phyloP scores from a whole-genome alignment of 306 rosid genomes.

The Crotalaria pallida region DNA sequence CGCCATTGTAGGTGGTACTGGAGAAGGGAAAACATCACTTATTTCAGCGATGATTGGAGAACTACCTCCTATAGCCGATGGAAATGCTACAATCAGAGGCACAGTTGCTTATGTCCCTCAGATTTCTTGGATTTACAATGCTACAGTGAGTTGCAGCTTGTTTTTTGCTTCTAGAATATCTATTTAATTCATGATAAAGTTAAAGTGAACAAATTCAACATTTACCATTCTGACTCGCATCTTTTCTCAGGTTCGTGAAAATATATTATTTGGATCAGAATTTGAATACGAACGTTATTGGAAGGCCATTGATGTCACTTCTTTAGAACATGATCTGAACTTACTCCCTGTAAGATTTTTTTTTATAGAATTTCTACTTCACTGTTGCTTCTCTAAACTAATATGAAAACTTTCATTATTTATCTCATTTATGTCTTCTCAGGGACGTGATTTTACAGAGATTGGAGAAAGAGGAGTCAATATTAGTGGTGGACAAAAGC shows the following conservation, averaged over 20 bases:
- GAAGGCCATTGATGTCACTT: slow-evolving; percentile 65
- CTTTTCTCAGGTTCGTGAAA: slow-evolving; percentile 68
- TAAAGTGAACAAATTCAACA: neutral
- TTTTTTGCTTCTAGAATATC: neutral
- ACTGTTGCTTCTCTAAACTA: slow-evolving; percentile 6
- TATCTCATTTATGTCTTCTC: slow-evolving; percentile 7
- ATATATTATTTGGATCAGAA: slow-evolving; percentile 73
- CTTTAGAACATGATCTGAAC: slow-evolving; percentile 68
- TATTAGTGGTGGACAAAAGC: slow-evolving; percentile 95
- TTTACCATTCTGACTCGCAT: slow-evolving; percentile 12
- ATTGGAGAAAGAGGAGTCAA: slow-evolving; percentile 95
- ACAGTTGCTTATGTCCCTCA: slow-evolving; percentile 93
- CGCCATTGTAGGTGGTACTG: slow-evolving; percentile 88
- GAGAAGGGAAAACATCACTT: slow-evolving; percentile 92
- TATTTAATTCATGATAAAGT: neutral
- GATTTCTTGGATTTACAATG: slow-evolving; percentile 95
- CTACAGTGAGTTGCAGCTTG: slow-evolving; percentile 63
- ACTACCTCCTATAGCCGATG: slow-evolving; percentile 45
- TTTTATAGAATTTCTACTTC: slow-evolving; percentile 6
- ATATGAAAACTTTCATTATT: neutral
- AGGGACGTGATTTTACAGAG: slow-evolving; percentile 85
- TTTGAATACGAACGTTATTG: slow-evolving; percentile 55
- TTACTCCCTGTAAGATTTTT: slow-evolving; percentile 70
- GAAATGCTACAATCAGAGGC: slow-evolving; percentile 61
- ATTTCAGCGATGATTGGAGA: slow-evolving; percentile 86